A percentile compares a stretch with the other conserved stretches of the same genome.
Conservation (phyloP, 805 yeast genomes). For the Priceomyces medius region DNA sequence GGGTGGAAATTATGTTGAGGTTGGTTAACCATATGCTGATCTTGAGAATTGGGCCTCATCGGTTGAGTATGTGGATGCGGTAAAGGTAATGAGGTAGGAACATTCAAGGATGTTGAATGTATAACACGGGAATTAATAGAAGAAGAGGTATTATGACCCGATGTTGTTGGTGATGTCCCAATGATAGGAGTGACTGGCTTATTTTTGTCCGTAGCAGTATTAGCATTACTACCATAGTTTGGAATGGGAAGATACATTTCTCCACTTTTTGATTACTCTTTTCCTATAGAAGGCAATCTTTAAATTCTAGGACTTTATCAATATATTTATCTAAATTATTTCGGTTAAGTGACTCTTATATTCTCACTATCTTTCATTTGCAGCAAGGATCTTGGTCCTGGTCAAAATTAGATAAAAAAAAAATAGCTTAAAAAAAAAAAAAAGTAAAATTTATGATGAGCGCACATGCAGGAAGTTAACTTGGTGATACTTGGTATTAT, state of each 20-base stretch:
- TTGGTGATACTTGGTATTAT: slow-evolving; percentile 1
- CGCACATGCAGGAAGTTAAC: slow-evolving; percentile 1
- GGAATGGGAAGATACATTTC: slow-evolving; percentile 14
- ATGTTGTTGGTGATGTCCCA: not conserved
- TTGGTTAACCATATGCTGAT: slow-evolving; percentile 2
- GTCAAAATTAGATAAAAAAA: not conserved
- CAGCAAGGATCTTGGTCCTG: slow-evolving; percentile 6
- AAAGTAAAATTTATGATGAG: slow-evolving; percentile 1
- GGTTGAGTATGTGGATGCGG: slow-evolving; percentile 14
- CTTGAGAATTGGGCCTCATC: slow-evolving; percentile 11
- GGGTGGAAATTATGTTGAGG: slow-evolving; percentile 5
- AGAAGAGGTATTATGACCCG: not conserved
- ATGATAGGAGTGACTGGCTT: slow-evolving; percentile 1
- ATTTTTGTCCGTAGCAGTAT: slow-evolving; percentile 3
- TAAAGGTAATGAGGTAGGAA: slow-evolving; percentile 7
- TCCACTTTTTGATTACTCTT: not conserved
- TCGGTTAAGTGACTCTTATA: no score
- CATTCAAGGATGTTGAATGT: slow-evolving; percentile 5
- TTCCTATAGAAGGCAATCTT: not conserved
- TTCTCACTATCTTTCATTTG: slow-evolving; percentile 8
- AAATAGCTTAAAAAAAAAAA: slow-evolving; percentile 8
- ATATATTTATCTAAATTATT: no score
- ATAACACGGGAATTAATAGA: slow-evolving; percentile 3
- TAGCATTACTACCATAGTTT: slow-evolving; percentile 5
- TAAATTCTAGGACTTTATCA: no score